Percentiles rank a stretch among this genome's conserved stretches.
Evolutionary conservation across 1,284 basidiomycete genomes (phyloP).

Genomic region (Wallemia hederae): DNA sequence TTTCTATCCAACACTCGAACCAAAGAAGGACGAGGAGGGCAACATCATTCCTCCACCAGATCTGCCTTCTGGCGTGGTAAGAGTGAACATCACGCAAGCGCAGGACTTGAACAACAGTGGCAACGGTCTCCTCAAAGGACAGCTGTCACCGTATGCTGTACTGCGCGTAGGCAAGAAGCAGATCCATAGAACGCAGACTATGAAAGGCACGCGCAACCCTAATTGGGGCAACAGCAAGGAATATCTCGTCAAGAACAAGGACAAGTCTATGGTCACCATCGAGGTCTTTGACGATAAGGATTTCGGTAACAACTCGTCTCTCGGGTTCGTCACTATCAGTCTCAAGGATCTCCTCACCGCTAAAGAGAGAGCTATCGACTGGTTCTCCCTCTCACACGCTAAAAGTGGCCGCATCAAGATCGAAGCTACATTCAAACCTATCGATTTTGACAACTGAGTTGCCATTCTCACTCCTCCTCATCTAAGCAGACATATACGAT

Average conservation of each 20-base stretch:
- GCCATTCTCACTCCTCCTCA: no score
- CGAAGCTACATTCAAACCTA: slow-evolving; percentile 75
- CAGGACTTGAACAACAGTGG: slow-evolving; percentile 59
- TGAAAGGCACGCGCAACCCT: slow-evolving; percentile 55
- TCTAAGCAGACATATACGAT: no score
- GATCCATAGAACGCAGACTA: slow-evolving; percentile 30
- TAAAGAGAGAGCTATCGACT: slow-evolving; percentile 42
- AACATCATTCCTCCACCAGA: slow-evolving; percentile 42
- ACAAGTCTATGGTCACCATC: slow-evolving; percentile 11
- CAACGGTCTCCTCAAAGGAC: slow-evolving; percentile 23
- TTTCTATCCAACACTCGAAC: slow-evolving; percentile 65
- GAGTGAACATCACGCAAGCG: slow-evolving; percentile 72
- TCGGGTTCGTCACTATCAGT: slow-evolving; percentile 18
- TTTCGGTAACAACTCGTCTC: not conserved
- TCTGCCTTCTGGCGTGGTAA: slow-evolving; percentile 37
- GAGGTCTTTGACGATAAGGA: not conserved
- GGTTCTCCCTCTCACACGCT: slow-evolving; percentile 57
- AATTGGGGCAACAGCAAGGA: slow-evolving; percentile 22
- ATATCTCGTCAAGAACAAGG: slow-evolving; percentile 63
- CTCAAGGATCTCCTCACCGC: slow-evolving; percentile 50
- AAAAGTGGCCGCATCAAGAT: slow-evolving; percentile 50
- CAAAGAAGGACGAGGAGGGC: slow-evolving; percentile 31
- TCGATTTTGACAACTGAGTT: slow-evolving; percentile 17
- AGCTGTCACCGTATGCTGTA: slow-evolving; percentile 48
- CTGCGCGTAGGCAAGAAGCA: slow-evolving; percentile 31